Evolutionary conservation across 1,139 yeast species (phyloP), one percentile per base, ranked within the genome.

Genomic region (Scheffersomyces lignicola): DNA sequence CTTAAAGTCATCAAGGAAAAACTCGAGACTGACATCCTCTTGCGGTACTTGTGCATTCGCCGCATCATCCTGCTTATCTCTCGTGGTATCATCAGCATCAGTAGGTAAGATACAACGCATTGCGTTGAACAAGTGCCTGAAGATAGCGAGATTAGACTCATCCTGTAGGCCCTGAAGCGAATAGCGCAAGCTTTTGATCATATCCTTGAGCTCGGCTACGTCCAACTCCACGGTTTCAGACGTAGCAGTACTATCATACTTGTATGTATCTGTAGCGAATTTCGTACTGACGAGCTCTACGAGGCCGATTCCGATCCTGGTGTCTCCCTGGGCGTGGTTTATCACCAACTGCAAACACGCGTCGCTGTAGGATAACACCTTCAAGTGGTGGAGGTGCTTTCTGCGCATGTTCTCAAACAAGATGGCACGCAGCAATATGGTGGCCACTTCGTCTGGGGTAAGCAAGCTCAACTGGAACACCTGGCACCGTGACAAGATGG

Each of bases 401-500:
- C 62, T 45, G 29, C 65, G 45, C 29, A 54, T 52, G 38, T 67
- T 68, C 38, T 62, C 68, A 27, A 38, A 49, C 2, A 48, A 22
- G 1, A 61, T 38, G 0, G 73, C 72, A 27, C 53, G 45, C 2
- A 38, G 26, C 3, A 62, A 26, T 4, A 69, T 62, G 2, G 20
- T 17, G 1, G 15, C 15, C 13, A 62, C 38, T 30, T 66, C 65
- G 4, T 18, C 16, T 2, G 31, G 24, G 1, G 39, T 29, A 16
- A 68, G 48, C 2, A 46, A 39, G 6, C 41, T 26, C 18, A 70
- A 47, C 29, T 56, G 51, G 45, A 64, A 67, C 11, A 62, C 35
- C 36, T 67, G 75, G 42, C 75, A 69, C 32, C 76, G 44, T 0
- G 74, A 68, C 14, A 63, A 38, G 4, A 70, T 59, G 5, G 75